Evolutionary conservation across 1,284 basidiomycete species (phyloP).

Genomic region (Cryptococcus maquisensis): DNA sequence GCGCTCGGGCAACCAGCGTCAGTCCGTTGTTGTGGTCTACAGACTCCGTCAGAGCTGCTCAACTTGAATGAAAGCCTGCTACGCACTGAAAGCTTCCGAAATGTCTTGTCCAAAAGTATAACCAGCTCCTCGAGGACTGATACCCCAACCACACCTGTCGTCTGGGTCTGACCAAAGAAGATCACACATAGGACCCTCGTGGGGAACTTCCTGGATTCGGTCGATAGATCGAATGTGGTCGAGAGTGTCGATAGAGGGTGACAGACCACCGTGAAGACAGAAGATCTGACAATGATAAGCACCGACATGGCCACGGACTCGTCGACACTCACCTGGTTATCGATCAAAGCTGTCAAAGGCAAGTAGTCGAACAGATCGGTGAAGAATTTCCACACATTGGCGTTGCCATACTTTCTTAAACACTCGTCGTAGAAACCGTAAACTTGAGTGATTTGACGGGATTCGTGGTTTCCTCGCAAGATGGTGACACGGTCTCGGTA

Average conservation of each 20-base stretch:
- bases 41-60: neutral
- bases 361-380: conserved; percentile 99
- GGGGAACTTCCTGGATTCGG: conserved; percentile 97
- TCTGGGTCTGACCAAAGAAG: conserved; percentile 99
- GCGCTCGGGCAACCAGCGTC: conserved; percentile 90
- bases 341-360: conserved; percentile 93
- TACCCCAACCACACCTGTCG: conserved; percentile 99
- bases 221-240: conserved; percentile 98
- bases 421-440: conserved; percentile 99
- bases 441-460: conserved; percentile 98
- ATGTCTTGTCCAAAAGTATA: conserved; percentile 99
- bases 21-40: conserved; percentile 93
- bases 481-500: conserved; percentile 99
- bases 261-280: conserved; percentile 96
- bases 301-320: neutral
- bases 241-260: conserved; percentile 97
- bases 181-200: conserved; percentile 99
- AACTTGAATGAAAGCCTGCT: neutral
- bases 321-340: conserved; percentile 78
- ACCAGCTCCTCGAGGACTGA: conserved; percentile 95
- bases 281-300: conserved; percentile 69
- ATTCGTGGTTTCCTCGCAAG: conserved; percentile 97
- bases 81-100: conserved; percentile 56
- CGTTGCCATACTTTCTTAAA: conserved; percentile 98
- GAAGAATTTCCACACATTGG: conserved; percentile 99